Evolutionary conservation across 108 stramenopile genomes (phyloP), one percentile per base, ranked within the genome.

Genomic region (Ochromonas danica): DNA sequence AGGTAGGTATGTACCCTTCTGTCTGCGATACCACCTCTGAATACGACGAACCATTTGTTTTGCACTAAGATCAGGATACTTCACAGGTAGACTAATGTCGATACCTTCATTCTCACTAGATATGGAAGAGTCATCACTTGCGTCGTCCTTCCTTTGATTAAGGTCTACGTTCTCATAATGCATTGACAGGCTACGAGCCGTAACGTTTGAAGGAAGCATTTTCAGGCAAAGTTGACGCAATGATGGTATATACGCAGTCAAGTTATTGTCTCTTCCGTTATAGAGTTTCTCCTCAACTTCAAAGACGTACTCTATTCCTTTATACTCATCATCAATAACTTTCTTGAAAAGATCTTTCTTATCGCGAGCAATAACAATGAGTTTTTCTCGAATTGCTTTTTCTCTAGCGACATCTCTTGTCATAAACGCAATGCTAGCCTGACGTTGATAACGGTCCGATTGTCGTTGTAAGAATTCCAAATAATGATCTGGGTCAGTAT

Each of bases 301-400:
- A 57, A 57, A 57, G 51, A 57, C 51, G 51, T 57, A 57, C 51
- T 57, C 51, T 57, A 57, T 57, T 57, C 51, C 51, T 57, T 57
- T 57, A 57, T 57, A 57, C 51, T 57, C 51, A 57, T 57, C 51
- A 57, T 57, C 51, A 57, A 57, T 57, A 57, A 57, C 51, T 57
- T 57, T 57, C 51, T 57, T 57, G 51, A 57, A 57, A 57, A 57
- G 51, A 57, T 57, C 51, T 57, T 57, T 57, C 51, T 57, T 57
- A 57, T 57, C 51, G 51, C 51, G 51, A 57, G 51, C 51, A 57
- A 57, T 57, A 57, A 57, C 51, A 57, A 57, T 57, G 51, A 57
- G 51, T 57, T 57, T 57, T 57, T 57, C 51, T 57, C 51, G 51
- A 57, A 57, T 57, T 57, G 51, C 51, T 57, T 57, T 57, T 57